phyloP scores from a whole-genome alignment of 2,329 filamentous ascomycete genomes.

The Ophiostoma quercus region DNA sequence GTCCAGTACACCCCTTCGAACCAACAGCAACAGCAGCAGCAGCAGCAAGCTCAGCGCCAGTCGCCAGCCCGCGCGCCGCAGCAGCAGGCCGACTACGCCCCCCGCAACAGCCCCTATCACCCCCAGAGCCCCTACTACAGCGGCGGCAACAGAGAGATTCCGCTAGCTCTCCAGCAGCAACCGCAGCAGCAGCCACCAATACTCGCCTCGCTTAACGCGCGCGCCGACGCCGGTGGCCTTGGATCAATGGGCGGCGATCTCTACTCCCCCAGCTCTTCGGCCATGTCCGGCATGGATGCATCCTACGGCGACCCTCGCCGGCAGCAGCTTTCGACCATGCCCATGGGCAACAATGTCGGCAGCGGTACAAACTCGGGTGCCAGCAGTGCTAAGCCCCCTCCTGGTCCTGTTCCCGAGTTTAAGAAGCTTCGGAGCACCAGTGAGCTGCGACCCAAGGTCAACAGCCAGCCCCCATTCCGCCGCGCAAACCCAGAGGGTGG shows the following conservation, averaged over 20 bases:
- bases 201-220: conserved; percentile 67
- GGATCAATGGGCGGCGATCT: conserved; percentile 67
- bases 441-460: conserved; percentile 78
- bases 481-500: conserved; percentile 94
- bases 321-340: conserved; percentile 30
- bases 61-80: conserved; percentile 64
- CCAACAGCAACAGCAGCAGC: conserved; percentile 23
- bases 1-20: conserved; percentile 19
- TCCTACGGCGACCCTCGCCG: conserved; percentile 55
- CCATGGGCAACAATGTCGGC: conserved; percentile 17
- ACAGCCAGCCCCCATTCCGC: conserved; percentile 81
- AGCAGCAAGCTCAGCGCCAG: conserved; percentile 50
- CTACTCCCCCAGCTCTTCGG: conserved; percentile 46
- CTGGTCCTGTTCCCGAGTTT: conserved; percentile 80
- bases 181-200: conserved; percentile 51
- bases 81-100: conserved; percentile 48
- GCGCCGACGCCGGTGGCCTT: conserved; percentile 38
- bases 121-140: conserved; percentile 53
- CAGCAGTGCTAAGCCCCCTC: conserved; percentile 35
- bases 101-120: conserved; percentile 33
- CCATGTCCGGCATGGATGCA: conserved; percentile 65
- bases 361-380: conserved; percentile 16
- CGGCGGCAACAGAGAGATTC: conserved; percentile 40
- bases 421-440: conserved; percentile 65
- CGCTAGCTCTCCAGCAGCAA: conserved; percentile 25